Conservation (phyloP, 306 rosid genomes). For the Pyrus pyrifolia region DNA sequence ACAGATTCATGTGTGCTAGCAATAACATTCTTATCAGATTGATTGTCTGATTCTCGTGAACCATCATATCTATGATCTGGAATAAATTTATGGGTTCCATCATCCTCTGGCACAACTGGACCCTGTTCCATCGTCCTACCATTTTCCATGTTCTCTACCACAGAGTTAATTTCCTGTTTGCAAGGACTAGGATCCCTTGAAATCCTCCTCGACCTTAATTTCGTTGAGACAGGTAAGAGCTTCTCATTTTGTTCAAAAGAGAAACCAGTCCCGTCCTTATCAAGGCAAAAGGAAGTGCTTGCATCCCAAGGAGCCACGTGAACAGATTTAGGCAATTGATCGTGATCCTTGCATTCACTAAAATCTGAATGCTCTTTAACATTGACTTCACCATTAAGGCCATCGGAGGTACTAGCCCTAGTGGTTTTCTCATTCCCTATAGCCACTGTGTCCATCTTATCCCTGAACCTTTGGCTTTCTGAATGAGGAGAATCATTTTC, state of each 20-base stretch:
- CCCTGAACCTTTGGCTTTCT: slow-evolving; percentile 29
- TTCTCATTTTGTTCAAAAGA: slow-evolving; percentile 36
- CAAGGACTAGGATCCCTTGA: slow-evolving; percentile 49
- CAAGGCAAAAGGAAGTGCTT: slow-evolving; percentile 22
- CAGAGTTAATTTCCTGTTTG: slow-evolving; percentile 39
- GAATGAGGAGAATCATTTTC: slow-evolving; percentile 34
- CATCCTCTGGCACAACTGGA: slow-evolving; percentile 31
- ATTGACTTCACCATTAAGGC: slow-evolving; percentile 26
- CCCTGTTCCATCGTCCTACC: slow-evolving; percentile 29
- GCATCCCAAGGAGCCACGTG: slow-evolving; percentile 27
- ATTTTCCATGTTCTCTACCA: slow-evolving; percentile 35
- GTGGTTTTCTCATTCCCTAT: slow-evolving; percentile 24
- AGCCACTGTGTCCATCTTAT: slow-evolving; percentile 27
- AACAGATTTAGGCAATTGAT: slow-evolving; percentile 37
- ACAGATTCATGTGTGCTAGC: slow-evolving; percentile 29
- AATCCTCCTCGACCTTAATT: slow-evolving; percentile 53
- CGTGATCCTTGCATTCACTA: slow-evolving; percentile 32
- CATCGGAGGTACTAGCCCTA: slow-evolving; percentile 31
- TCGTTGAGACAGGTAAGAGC: slow-evolving; percentile 42
- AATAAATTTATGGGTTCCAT: slow-evolving; percentile 18
- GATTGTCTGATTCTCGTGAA: slow-evolving; percentile 33
- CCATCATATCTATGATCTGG: slow-evolving; percentile 41
- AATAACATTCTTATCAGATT: slow-evolving; percentile 23
- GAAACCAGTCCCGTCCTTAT: slow-evolving; percentile 28
- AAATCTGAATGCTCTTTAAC: slow-evolving; percentile 26